phyloP scores from a whole-genome alignment of 148 eudicot species.

The Rhododendron mucronatum region DNA sequence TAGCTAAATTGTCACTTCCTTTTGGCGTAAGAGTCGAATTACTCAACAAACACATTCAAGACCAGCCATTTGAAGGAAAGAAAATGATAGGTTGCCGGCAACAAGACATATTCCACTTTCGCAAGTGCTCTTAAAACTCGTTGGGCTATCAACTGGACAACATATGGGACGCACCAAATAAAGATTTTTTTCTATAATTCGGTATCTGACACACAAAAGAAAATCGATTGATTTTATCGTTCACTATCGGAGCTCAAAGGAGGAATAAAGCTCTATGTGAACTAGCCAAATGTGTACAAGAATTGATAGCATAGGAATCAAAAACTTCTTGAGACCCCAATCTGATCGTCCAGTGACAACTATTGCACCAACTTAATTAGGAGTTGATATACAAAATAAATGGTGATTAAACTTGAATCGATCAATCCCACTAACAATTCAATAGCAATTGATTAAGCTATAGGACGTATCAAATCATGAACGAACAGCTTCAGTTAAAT shows the following conservation, averaged over 20 bases:
- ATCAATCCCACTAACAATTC: neutral
- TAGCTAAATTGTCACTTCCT: neutral
- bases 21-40: neutral
- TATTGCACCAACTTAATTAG: neutral
- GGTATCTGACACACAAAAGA: neutral
- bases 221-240: neutral
- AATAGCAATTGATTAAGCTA: neutral
- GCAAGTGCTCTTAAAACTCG: too few species aligned
- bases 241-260: neutral
- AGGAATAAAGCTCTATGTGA: neutral
- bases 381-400: neutral
- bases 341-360: neutral
- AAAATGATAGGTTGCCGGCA: neutral
- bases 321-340: neutral
- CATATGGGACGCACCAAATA: neutral
- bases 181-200: too few species aligned
- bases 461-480: neutral
- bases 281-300: neutral
- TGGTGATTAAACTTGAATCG: neutral
- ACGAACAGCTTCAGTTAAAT: neutral
- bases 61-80: neutral
- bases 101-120: neutral
- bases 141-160: neutral
- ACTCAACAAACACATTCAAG: neutral
- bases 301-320: neutral